A percentile compares a stretch with the other conserved stretches of the same genome.
Conservation (phyloP, 495 filamentous ascomycete species). For the Hypoxylon fragiforme region DNA sequence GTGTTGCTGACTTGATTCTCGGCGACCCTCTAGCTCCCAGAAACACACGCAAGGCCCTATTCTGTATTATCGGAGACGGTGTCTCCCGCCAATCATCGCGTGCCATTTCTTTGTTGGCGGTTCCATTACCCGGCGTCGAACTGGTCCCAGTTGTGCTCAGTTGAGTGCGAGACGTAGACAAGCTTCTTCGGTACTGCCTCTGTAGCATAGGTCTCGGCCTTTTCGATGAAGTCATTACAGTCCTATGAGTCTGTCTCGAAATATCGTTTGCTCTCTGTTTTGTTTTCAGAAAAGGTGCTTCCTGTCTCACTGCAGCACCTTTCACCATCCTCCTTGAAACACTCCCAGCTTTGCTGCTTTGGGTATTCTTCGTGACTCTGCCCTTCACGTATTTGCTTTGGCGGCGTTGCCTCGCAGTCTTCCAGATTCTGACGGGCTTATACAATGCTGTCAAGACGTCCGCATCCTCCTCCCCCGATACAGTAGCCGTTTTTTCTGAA, state of each 20-base stretch:
- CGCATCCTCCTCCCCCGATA: not conserved
- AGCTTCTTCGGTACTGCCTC: constrained; percentile 5
- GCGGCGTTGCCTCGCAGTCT: not conserved
- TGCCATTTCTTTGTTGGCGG: not conserved
- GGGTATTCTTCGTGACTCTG: not conserved
- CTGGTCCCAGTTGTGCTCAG: constrained; percentile 11
- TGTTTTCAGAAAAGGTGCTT: not conserved
- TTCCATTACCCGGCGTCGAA: constrained; percentile 14
- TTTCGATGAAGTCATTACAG: not conserved
- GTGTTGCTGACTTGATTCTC: constrained; percentile 4
- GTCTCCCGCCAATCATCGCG: constrained; percentile 19
- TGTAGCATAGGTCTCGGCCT: constrained; percentile 1
- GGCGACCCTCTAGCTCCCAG: constrained; percentile 19
- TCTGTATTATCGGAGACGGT: constrained; percentile 21
- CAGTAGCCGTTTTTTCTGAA: not conserved
- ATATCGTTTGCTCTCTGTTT: constrained; percentile 2
- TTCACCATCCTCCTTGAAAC: not conserved
- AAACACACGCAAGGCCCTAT: constrained; percentile 17
- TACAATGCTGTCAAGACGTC: not conserved
- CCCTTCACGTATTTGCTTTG: not conserved
- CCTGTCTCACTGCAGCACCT: not conserved
- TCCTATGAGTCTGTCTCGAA: not conserved
- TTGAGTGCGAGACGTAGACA: constrained; percentile 8
- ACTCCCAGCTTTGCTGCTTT: not conserved
- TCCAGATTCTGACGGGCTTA: not conserved